Base-by-base conservation (phyloP, 2,329 filamentous ascomycete genomes). In the Botryotinia convoluta region DNA sequence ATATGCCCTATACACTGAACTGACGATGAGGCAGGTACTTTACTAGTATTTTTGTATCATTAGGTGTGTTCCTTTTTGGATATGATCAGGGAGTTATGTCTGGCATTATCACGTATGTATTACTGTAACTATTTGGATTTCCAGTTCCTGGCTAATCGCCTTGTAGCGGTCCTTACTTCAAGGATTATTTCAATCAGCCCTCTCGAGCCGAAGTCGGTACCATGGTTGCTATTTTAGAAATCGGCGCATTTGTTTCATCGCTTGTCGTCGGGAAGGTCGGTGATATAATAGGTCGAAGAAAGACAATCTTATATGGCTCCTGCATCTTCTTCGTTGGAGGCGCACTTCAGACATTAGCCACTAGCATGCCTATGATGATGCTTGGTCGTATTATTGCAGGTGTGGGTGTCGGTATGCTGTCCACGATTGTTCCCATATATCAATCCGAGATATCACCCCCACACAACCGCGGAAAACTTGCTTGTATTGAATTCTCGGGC, bases 401-500 rank as follows among this genome's bases (percentile, higher is more conserved):
- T 84, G 84, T 97, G 14, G 93, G 94, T 60, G 93, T 97, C 74
- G 95, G 95, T 82, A 92, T 94, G 80, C 86, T 97, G 64, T 97
- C 94, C 0, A 95, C 94, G 65, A 97, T 97, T 77, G 94, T 97
- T 1, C 95, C 95, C 0, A 92, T 97, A 63, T 97, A 97, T 81
- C 94, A 97, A 81, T 95, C 94, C 62, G 95, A 97, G 81, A 97
- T 97, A 80, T 98, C 95, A 61, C 96, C 96, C 67, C 94, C 96
- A 8, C 96, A 99, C 81, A 98, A 97, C 83, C 89, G 96, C 79
- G 96, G 96, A 76, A 97, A 96, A 84, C 87, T 99, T 75, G 96
- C 95, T 37, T 98, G 96, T 82, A 98, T 99, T 77, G 96, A 99
- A 82, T 99, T 98, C 81, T 95, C 95, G 0, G 96, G 96, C 71